Evolutionary conservation across 768 basidiomycete genomes (phyloP).

Genomic region (Kwoniella dendrophila): DNA sequence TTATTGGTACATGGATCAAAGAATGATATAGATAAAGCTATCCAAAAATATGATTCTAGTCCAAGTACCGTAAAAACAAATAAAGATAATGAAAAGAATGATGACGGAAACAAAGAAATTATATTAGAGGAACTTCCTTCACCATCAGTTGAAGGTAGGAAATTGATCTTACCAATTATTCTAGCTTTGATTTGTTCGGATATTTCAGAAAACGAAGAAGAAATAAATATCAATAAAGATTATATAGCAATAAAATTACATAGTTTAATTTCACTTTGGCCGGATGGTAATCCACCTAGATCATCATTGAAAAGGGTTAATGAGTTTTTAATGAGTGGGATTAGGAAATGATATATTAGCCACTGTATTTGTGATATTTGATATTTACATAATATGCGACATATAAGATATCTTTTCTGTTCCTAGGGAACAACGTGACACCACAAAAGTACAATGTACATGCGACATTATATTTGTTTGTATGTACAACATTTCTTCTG

Average conservation of each 20-base stretch:
- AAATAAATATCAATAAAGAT: constrained; percentile 61
- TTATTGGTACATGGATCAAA: constrained; percentile 17
- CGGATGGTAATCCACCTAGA: constrained; percentile 79
- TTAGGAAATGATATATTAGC: too few species aligned
- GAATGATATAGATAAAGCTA: constrained; percentile 4
- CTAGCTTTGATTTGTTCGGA: constrained; percentile 26
- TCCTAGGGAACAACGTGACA: too few species aligned
- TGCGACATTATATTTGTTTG: too few species aligned
- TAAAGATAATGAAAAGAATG: too few species aligned
- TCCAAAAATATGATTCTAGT: background rate
- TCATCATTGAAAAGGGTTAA: constrained; percentile 78
- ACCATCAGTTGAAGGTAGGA: constrained; percentile 16
- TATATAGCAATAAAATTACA: constrained; percentile 74
- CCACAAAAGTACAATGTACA: too few species aligned
- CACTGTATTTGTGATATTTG: too few species aligned
- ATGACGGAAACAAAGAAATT: background rate
- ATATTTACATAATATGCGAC: too few species aligned
- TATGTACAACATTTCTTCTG: too few species aligned
- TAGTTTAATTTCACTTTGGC: constrained; percentile 77
- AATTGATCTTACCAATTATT: constrained; percentile 34
- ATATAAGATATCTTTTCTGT: too few species aligned
- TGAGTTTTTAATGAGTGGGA: constrained; percentile 65
- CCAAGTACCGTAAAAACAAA: background rate
- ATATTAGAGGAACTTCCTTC: background rate
- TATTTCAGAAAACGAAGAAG: background rate